Conservation (phyloP, 257 asterid species). For the Parsonsia alboflavescens region DNA sequence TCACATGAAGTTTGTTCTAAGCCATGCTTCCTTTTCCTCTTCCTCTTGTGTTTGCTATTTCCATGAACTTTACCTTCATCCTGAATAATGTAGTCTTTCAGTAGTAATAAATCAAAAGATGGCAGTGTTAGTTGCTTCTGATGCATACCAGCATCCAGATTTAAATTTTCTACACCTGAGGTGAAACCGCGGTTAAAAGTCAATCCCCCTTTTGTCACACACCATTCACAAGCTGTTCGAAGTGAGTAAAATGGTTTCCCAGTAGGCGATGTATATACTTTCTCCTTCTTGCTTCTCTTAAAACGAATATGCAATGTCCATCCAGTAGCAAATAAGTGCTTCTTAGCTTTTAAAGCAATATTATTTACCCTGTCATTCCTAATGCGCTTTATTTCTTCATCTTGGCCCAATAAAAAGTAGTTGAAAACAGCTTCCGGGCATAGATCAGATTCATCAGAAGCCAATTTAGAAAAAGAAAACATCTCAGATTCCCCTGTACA, state of each 20-base stretch:
- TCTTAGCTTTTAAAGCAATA: constrained; percentile 38
- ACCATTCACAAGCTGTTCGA: constrained; percentile 45
- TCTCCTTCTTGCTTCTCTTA: constrained; percentile 25
- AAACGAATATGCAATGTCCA: constrained; percentile 37
- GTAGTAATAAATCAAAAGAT: constrained; percentile 14
- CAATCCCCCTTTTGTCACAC: constrained; percentile 16
- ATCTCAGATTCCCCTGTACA: constrained; percentile 26
- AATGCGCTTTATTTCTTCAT: not conserved
- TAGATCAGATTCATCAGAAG: constrained; percentile 32
- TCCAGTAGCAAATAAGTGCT: constrained; percentile 59
- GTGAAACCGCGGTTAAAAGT: constrained; percentile 13
- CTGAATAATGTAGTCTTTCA: constrained; percentile 26
- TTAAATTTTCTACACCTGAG: constrained; percentile 18
- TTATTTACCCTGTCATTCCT: not conserved
- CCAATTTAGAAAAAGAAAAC: constrained; percentile 6
- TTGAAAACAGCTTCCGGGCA: constrained; percentile 59
- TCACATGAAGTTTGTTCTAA: constrained; percentile 9
- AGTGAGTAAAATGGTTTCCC: constrained; percentile 49
- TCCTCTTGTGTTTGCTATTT: constrained; percentile 10
- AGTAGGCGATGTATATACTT: constrained; percentile 46
- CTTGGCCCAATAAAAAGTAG: constrained; percentile 13
- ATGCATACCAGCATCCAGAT: constrained; percentile 6
- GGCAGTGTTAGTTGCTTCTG: constrained; percentile 16
- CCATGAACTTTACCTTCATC: constrained; percentile 23
- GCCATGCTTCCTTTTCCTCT: constrained; percentile 33